Evolutionary conservation across 2,329 filamentous ascomycete species (phyloP).

Genomic region (Paramyrothecium sp.): DNA sequence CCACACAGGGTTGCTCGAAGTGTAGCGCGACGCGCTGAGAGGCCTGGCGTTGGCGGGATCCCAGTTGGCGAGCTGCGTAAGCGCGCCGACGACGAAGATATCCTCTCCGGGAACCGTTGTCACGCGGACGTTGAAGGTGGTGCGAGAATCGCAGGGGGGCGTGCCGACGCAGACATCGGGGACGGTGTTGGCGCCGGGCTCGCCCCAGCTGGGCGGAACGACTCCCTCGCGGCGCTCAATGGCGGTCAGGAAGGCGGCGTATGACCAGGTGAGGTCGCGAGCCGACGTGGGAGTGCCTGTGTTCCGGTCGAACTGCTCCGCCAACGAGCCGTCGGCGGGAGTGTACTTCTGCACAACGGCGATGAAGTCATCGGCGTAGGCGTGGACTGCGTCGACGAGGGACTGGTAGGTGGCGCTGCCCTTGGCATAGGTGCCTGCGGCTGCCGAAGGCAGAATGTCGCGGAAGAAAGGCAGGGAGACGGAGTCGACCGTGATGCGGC

Average conservation of each 20-base stretch:
- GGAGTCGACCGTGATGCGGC: constrained; percentile 59
- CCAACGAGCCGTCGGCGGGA: constrained; percentile 56
- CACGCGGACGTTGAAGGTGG: constrained; percentile 16
- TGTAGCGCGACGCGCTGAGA: constrained; percentile 54
- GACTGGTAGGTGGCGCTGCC: constrained; percentile 42
- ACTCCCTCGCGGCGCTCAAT: constrained; percentile 50
- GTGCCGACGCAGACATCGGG: constrained; percentile 15
- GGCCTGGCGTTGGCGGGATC: constrained; percentile 41
- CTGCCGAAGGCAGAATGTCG: constrained; percentile 52
- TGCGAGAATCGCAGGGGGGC: constrained; percentile 19
- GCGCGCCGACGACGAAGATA: constrained; percentile 21
- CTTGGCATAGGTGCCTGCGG: constrained; percentile 58
- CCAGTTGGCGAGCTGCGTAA: constrained; percentile 37
- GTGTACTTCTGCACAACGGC: constrained; percentile 61
- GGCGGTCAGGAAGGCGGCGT: constrained; percentile 63
- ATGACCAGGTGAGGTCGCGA: constrained; percentile 69
- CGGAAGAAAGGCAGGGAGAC: constrained; percentile 68
- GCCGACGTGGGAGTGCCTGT: constrained; percentile 57
- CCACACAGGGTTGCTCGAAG: constrained; percentile 54
- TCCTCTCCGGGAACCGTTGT: constrained; percentile 11
- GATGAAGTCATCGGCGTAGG: constrained; percentile 57
- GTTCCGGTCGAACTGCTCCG: constrained; percentile 61
- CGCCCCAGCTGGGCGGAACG: constrained; percentile 54
- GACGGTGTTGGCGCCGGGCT: constrained; percentile 13
- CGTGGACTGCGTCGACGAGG: constrained; percentile 53